Evolutionary conservation across 768 basidiomycete species (phyloP), one percentile per base, ranked within the genome.

Genomic region (Rickenella mellea): DNA sequence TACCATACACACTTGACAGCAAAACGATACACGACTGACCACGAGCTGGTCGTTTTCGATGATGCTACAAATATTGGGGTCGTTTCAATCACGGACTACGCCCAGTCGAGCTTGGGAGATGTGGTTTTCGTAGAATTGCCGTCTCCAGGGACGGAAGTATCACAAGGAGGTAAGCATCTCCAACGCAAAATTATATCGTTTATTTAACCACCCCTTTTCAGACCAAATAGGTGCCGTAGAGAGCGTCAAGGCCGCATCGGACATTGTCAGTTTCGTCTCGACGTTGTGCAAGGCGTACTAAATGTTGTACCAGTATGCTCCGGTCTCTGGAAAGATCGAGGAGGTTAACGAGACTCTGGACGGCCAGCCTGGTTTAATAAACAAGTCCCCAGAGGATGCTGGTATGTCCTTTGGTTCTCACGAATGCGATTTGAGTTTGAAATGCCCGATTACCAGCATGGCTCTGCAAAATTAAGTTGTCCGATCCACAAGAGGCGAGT

Each of bases 41-140:
- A 99, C 61, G 94, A 99, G 67, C 75, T 79, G 42, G 72, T 97
- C 44, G 62, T 68, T 26, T 88, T 78, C 57, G 92, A 99, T 58
- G 75, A 84, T 44, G 57, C 65, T 29, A 84, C 84, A 15, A 78
- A 80, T 27, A 51, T 91, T 22, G 94, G 90, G 27, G 82, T 74
- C 6, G 70, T 98, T 32, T 76, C 78, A 31, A 87, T 99, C 56
- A 97, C 96, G 12, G 69, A 94, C 56, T 85, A 96, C 56, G 96
- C 96, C 2, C 91, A 97, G 60, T 71, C 80, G 38, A 79, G 81
- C 26, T 73, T 99, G 2, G 96, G 96, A 25, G 96, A 99, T 59
- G 90, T 98, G 40, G 96, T 98, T 36, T 99, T 88, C 64, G 92
- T 98, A 37, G 96, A 98, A 60, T 73, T 99, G 37, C 87, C 89